These are phyloP conservation scores for Phytophthora citricola DNA, from an alignment of 352 stramenopile genomes.

Conservation along the genomic window DNA sequence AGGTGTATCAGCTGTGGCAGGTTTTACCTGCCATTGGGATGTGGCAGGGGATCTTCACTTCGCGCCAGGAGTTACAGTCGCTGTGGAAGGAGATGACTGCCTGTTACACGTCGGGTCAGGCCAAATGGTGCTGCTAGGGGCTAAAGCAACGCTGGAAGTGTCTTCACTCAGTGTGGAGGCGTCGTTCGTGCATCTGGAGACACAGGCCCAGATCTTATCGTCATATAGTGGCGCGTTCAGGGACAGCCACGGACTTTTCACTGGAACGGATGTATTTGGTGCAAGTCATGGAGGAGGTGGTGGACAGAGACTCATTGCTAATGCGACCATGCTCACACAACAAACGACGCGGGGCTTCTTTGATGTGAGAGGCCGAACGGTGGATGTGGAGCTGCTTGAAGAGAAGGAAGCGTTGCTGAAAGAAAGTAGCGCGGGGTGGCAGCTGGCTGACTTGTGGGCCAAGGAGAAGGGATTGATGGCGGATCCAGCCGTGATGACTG, in stretches of 20 bases:
- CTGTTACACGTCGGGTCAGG: constrained; percentile 56
- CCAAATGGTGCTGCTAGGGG: constrained; percentile 59
- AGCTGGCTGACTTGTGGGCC: constrained; percentile 58
- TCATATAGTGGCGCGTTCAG: constrained; percentile 45
- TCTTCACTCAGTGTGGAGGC: constrained; percentile 62
- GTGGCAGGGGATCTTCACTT: constrained; percentile 64
- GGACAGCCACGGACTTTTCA: constrained; percentile 37
- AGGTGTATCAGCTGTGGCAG: constrained; percentile 19
- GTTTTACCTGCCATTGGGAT: constrained; percentile 65
- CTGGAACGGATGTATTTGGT: constrained; percentile 49
- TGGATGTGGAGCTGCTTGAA: constrained; percentile 23
- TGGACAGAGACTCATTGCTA: constrained; percentile 49
- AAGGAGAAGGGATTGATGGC: constrained; percentile 39
- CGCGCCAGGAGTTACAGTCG: constrained; percentile 41
- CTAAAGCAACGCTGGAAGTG: constrained; percentile 42
- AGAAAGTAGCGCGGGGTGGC: constrained; percentile 57
- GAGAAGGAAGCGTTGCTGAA: constrained; percentile 46
- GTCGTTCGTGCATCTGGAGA: constrained; percentile 68
- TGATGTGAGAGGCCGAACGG: constrained; percentile 44
- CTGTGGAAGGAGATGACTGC: constrained; percentile 61
- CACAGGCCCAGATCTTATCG: constrained; percentile 39
- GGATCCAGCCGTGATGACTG: constrained; percentile 19
- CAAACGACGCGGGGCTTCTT: constrained; percentile 57
- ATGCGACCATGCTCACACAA: constrained; percentile 40
- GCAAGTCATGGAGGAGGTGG: constrained; percentile 67